Base-by-base conservation (phyloP, 2,329 filamentous ascomycete genomes). In the Curvularia eragrostidis region DNA sequence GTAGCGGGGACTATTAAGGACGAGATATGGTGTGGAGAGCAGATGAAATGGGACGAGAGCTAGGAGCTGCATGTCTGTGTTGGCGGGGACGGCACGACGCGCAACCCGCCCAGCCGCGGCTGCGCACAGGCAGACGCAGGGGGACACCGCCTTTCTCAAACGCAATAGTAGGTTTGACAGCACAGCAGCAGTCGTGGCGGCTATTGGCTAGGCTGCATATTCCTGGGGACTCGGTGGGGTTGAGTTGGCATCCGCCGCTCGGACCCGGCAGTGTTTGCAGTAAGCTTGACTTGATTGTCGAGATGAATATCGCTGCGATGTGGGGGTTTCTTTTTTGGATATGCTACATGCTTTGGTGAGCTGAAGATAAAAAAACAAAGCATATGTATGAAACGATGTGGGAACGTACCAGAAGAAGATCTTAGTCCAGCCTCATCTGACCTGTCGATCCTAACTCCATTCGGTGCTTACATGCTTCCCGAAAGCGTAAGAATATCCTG, bases 71-170 rank as follows among this genome's bases (percentile, higher is more conserved):
- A 47, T 21, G 30, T 43, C 47, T 51, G 39, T 51, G 53, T 38
- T 58, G 50, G 47, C 41, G 52, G 55, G 44, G 55, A 48, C 47
- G 51, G 48, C 55, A 30, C 43, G 38, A 43, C 50, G 28, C 55
- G 50, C 39, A 39, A 54, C 44, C 18, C 51, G 38, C 51, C 44
- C 49, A 51, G 19, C 53, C 44, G 51, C 26, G 44, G 55, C 46
- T 58, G 39, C 44, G 55, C 55, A 41, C 47, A 34, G 34, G 32
- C 30, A 46, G 47, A 41, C 46, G 47, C 55, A 49, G 51, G 23
- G 21, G n/a, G 47, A 39, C 47, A 49, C 47, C 47, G 47, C 47
- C 23, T 28, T 39, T 49, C 47, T 39, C 24, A 28, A 43, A 43
- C 10, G 18, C 21, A 18, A 21, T 34, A 49, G 30, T 30, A 30